Evolutionary conservation across 2,329 filamentous ascomycete genomes (phyloP), one percentile per base, ranked within the genome.

Genomic region (Alternaria alternata): DNA sequence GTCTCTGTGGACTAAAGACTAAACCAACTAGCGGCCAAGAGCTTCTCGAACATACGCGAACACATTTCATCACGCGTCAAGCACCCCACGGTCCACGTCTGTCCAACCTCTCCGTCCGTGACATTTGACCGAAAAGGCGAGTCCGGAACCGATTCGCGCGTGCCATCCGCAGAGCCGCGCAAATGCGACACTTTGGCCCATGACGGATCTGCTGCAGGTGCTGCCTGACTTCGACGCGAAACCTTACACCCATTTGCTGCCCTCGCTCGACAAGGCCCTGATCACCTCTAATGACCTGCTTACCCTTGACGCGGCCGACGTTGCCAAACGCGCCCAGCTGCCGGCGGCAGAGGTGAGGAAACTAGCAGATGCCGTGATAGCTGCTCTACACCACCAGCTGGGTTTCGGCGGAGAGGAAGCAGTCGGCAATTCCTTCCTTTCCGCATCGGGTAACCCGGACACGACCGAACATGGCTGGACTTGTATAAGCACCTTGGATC

Each of bases 181-280:
- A 68, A 61, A 75, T 76, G 73, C 72, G 55, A 56, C 59, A 63
- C 59, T 53, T 52, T 48, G 63, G 65, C 69, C 67, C 68, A 96
- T 96, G 92, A 93, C 89, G 63, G 94, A 98, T 87, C 88, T 98
- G 75, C 86, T 90, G 75, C 86, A 88, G 75, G 88, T 96, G 76
- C 86, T 97, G 67, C 93, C 94, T 71, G 85, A 88, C 80, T 96
- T 97, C 75, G 86, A 90, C 62, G 85, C 87, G 66, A 84, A 86
- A 74, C 85, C 86, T 63, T 94, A 91, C 80, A 84, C 89, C 42
- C 88, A 91, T 72, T 88, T 97, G 47, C 81, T 97, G 32, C 89
- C 92, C 3, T 88, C 88, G 22, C 86, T 98, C 56, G 94, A 98
- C 81, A 88, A 87, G 76, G 88, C 91, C 70, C 84, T 85, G 52